Evolutionary conservation across 495 filamentous ascomycete species (phyloP).

Genomic region (Xylaria cubensis): DNA sequence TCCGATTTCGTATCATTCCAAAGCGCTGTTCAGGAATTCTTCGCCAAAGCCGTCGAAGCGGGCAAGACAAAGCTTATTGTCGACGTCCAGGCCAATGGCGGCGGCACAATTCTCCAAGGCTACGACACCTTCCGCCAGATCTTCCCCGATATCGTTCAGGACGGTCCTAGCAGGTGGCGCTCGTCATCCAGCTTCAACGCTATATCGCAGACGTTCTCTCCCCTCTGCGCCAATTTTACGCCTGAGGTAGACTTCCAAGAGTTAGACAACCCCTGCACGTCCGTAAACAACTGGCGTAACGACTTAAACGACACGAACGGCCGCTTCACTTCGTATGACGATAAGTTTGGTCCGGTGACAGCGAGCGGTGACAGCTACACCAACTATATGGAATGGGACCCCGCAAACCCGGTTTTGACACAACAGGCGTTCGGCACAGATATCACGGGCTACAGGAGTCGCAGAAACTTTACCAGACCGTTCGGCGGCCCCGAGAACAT

Average conservation of each 20-base stretch:
- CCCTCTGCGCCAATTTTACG: conserved; percentile 18
- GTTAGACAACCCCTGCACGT: conserved; percentile 6
- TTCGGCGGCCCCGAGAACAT: conserved; percentile 25
- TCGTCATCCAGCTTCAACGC: conserved; percentile 13
- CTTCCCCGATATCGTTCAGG: conserved; percentile 25
- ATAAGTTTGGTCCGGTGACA: conserved; percentile 57
- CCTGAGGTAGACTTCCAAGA: conserved; percentile 20
- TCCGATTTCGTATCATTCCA: conserved; percentile 38
- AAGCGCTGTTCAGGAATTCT: conserved; percentile 40
- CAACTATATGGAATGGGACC: conserved; percentile 36
- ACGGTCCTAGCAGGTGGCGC: conserved; percentile 21
- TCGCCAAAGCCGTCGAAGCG: conserved; percentile 40
- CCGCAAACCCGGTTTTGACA: neutral
- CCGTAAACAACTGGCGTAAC: conserved; percentile 19
- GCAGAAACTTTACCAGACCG: conserved; percentile 23
- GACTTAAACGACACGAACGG: conserved; percentile 38
- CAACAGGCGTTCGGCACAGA: conserved; percentile 5
- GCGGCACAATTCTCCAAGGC: conserved; percentile 49
- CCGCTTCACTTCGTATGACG: conserved; percentile 59
- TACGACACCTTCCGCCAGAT: conserved; percentile 27
- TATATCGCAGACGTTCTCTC: conserved; percentile 10
- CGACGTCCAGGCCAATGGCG: conserved; percentile 56
- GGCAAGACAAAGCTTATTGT: conserved; percentile 56
- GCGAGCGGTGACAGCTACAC: conserved; percentile 55
- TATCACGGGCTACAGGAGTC: conserved; percentile 21